These are phyloP conservation scores for Xylaria sp. DNA, from an alignment of 495 filamentous ascomycete genomes.

Conservation along the genomic window DNA sequence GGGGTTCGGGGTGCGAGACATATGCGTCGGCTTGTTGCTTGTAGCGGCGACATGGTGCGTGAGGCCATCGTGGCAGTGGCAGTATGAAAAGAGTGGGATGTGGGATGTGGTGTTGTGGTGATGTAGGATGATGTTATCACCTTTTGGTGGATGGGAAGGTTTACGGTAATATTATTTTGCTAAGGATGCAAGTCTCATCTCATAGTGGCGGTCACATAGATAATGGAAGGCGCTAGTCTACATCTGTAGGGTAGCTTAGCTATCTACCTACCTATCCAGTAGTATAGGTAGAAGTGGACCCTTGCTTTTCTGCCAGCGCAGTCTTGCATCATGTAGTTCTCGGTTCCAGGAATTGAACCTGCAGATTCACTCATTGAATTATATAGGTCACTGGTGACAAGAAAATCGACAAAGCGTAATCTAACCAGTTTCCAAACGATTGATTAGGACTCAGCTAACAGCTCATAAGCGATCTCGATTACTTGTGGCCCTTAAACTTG, in stretches of 20 bases:
- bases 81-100: too few species aligned
- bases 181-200: not conserved
- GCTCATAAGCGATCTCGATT: too few species aligned
- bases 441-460: too few species aligned
- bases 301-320: not conserved
- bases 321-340: not conserved
- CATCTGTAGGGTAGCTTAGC: not conserved
- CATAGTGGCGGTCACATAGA: not conserved
- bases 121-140: not conserved
- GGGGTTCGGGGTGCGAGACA: not conserved
- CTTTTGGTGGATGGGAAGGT: not conserved
- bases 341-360: not conserved
- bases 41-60: slow-evolving; percentile 21
- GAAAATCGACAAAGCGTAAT: too few species aligned
- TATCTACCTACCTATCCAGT: too few species aligned
- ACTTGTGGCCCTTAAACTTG: not conserved
- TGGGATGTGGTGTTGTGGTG: slow-evolving; percentile 6
- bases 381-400: too few species aligned
- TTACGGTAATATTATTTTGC: not conserved
- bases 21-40: slow-evolving; percentile 14
- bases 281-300: too few species aligned
- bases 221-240: not conserved
- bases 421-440: too few species aligned
- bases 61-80: slow-evolving; percentile 14
- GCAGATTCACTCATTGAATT: not conserved